A percentile compares a stretch with the other conserved stretches of the same genome.
Conservation (phyloP, 2,329 filamentous ascomycete species). For the Scopulariopsis brevicaulis region DNA sequence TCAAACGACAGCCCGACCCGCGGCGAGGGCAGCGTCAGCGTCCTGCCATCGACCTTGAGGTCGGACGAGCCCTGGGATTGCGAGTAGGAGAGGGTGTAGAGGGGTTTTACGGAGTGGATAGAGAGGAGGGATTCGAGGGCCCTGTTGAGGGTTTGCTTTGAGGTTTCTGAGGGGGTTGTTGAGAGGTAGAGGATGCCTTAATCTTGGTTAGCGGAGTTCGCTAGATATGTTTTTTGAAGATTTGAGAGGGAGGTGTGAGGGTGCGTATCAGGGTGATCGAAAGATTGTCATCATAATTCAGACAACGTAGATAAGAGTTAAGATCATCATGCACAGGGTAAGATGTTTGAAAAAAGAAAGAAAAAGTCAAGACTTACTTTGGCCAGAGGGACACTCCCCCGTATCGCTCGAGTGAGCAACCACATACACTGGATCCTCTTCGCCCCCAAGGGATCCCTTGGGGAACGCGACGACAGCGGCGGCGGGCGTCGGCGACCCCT, state of each 20-base stretch:
- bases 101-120: constrained; percentile 16
- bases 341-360: constrained; percentile 8
- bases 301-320: constrained; percentile 99
- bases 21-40: constrained; percentile 43
- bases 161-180: constrained; percentile 8
- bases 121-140: constrained; percentile 30
- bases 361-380: constrained; percentile 61
- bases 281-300: constrained; percentile 40
- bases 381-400: constrained; percentile 76
- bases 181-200: constrained; percentile 24
- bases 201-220: constrained; percentile 18
- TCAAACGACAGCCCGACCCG: constrained; percentile 62
- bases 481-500: constrained; percentile 66
- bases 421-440: constrained; percentile 38
- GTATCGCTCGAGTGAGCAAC: constrained; percentile 80
- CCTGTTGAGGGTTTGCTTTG: constrained; percentile 22
- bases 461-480: constrained; percentile 62
- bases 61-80: constrained; percentile 22
- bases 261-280: constrained; percentile 2
- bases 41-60: constrained; percentile 16
- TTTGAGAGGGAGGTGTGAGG: constrained; percentile 10
- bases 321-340: constrained; percentile 58
- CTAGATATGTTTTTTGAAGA: too few species aligned
- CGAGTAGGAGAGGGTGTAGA: constrained; percentile 46
- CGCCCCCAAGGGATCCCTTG: constrained; percentile 27